These are phyloP conservation scores for Rhizopogon vulgaris DNA, from an alignment of 768 basidiomycete species.

Conservation along the genomic window DNA sequence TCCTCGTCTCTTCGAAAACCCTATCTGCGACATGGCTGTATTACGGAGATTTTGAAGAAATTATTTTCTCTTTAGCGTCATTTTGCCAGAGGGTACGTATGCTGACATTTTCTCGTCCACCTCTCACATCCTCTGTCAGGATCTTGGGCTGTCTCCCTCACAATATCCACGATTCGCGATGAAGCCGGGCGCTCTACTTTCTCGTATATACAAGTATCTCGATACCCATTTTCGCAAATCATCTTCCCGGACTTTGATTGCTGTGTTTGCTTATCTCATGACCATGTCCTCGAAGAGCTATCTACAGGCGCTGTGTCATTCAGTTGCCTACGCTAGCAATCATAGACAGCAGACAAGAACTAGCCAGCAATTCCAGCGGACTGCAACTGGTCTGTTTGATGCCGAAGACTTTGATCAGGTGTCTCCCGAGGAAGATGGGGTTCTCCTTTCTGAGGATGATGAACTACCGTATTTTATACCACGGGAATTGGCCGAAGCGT, in stretches of 20 bases:
- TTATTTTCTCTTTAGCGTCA: conserved; percentile 45
- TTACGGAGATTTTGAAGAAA: conserved; percentile 44
- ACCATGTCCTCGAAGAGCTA: conserved; percentile 59
- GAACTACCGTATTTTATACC: conserved; percentile 64
- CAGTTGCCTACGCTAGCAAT: conserved; percentile 45
- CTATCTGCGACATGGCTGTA: conserved; percentile 43
- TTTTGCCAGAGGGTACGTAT: conserved; percentile 55
- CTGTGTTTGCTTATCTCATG: conserved; percentile 63
- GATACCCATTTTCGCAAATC: conserved; percentile 46
- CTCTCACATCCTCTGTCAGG: conserved; percentile 14
- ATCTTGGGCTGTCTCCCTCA: conserved; percentile 24
- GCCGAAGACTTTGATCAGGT: conserved; percentile 32
- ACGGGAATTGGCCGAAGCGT: conserved; percentile 37
- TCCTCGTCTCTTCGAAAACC: conserved; percentile 6
- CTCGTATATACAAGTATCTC: conserved; percentile 54
- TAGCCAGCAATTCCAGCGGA: conserved; percentile 10
- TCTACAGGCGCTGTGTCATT: conserved; percentile 48
- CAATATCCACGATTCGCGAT: conserved; percentile 40
- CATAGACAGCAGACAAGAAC: conserved; percentile 21
- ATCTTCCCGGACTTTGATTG: conserved; percentile 41
- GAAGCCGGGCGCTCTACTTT: conserved; percentile 46
- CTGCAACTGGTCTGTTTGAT: conserved; percentile 14
- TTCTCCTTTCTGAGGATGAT: conserved; percentile 30
- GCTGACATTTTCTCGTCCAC: background rate
- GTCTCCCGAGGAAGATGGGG: conserved; percentile 34